These are phyloP conservation scores for Phytophthora brassicae DNA, from an alignment of 352 stramenopile species.

Conservation along the genomic window DNA sequence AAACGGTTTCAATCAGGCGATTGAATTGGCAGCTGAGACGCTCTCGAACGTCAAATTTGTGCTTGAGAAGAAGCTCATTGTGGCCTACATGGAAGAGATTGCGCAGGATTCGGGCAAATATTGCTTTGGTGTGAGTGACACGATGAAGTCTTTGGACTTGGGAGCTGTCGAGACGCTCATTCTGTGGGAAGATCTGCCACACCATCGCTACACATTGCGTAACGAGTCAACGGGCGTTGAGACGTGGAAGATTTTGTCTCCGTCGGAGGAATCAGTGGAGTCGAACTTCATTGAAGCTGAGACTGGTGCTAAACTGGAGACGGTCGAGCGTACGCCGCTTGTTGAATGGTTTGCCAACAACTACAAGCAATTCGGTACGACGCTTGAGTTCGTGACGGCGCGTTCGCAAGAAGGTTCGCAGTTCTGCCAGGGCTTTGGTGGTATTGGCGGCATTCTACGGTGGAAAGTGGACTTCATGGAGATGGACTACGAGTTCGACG, in stretches of 20 bases:
- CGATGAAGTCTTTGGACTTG: constrained; percentile 97
- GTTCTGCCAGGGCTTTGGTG: constrained; percentile 99
- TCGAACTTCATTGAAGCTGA: constrained; percentile 96
- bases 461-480: constrained; percentile 99
- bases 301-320: constrained; percentile 96
- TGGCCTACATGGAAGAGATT: constrained; percentile 99
- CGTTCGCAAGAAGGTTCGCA: constrained; percentile 98
- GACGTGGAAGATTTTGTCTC: constrained; percentile 78
- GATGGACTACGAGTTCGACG: constrained; percentile 94
- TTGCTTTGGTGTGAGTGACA: constrained; percentile 99
- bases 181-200: constrained; percentile 98
- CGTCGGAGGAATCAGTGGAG: constrained; percentile 91
- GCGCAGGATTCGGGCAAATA: constrained; percentile 98
- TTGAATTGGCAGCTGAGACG: constrained; percentile 97
- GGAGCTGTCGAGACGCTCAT: constrained; percentile 99
- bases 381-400: constrained; percentile 99
- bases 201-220: constrained; percentile 93
- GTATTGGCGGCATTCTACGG: constrained; percentile 98
- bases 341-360: constrained; percentile 99
- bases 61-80: constrained; percentile 99
- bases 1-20: constrained; percentile 99
- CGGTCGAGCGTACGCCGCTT: constrained; percentile 95
- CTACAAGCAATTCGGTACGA: constrained; percentile 99
- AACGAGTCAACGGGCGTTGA: constrained; percentile 93
- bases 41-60: constrained; percentile 99